phyloP scores from a whole-genome alignment of 352 stramenopile species.

The Phytophthora chlamydospora region DNA sequence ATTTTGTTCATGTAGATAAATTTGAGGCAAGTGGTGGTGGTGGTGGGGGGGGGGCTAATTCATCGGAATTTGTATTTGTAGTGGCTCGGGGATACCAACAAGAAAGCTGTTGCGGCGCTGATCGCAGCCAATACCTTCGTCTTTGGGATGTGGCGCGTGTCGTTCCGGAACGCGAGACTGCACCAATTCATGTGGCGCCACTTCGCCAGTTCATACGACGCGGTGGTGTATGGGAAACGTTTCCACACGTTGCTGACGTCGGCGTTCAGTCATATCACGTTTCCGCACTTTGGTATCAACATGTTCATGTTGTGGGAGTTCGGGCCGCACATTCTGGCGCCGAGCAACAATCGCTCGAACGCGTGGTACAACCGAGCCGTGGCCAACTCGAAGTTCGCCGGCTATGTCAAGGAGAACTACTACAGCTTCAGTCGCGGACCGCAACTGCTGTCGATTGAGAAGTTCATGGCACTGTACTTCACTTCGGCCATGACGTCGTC shows the following conservation, averaged over 20 bases:
- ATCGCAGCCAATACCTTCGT: conserved; percentile 75
- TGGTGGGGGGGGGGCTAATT: not conserved
- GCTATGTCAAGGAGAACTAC: conserved; percentile 43
- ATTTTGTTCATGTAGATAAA: conserved; percentile 2
- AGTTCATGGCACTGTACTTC: conserved; percentile 76
- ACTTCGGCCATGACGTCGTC: conserved; percentile 77
- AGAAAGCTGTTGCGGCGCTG: conserved; percentile 58
- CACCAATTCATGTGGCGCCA: conserved; percentile 84
- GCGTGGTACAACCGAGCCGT: conserved; percentile 61
- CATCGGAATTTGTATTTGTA: conserved; percentile 10
- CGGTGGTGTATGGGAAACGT: conserved; percentile 64
- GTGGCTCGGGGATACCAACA: conserved; percentile 71
- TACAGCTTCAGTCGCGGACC: conserved; percentile 30
- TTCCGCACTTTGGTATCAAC: conserved; percentile 84
- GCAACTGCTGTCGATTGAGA: conserved; percentile 59
- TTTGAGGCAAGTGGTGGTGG: not conserved
- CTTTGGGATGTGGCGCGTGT: conserved; percentile 80
- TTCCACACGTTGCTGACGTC: conserved; percentile 80
- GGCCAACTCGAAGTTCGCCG: conserved; percentile 52
- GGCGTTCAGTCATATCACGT: conserved; percentile 85
- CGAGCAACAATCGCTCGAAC: conserved; percentile 46
- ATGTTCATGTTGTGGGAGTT: conserved; percentile 93
- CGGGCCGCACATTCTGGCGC: conserved; percentile 65
- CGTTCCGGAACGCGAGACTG: conserved; percentile 48
- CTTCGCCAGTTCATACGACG: conserved; percentile 86